phyloP scores from a whole-genome alignment of 805 yeast species.

The Saturnispora mendoncae region DNA sequence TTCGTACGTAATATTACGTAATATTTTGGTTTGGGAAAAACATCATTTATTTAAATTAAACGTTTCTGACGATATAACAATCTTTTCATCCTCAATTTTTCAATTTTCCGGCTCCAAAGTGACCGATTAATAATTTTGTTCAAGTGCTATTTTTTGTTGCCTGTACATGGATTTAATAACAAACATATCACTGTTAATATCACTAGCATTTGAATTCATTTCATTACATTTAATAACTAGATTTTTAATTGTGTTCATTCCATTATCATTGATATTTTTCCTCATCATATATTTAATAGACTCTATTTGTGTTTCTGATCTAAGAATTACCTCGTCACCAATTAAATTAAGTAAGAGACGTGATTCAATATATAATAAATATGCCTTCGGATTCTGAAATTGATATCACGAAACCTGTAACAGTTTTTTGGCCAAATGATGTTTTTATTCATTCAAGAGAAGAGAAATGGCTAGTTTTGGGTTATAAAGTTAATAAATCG shows the following conservation, averaged over 20 bases:
- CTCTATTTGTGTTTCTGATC: constrained; percentile 7
- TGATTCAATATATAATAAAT: constrained; percentile 12
- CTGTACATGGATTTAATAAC: background rate
- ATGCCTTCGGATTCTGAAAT: background rate
- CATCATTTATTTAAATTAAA: no score
- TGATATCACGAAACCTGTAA: background rate
- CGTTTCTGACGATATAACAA: no score
- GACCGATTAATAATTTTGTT: no score
- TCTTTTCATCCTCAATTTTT: no score
- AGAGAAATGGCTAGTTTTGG: constrained; percentile 20
- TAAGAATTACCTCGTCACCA: constrained; percentile 5
- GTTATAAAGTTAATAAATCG: constrained; percentile 18
- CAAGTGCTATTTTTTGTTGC: no score
- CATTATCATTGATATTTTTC: constrained; percentile 6
- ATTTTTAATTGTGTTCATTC: constrained; percentile 2
- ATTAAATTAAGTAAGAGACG: constrained; percentile 11
- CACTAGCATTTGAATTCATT: background rate
- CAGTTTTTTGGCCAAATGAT: constrained; percentile 29
- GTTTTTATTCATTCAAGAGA: constrained; percentile 9
- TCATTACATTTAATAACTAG: constrained; percentile 4
- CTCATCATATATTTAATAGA: constrained; percentile 6
- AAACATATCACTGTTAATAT: background rate
- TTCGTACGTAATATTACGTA: no score
- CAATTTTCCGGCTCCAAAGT: no score
- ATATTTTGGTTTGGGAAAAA: no score